phyloP scores from a whole-genome alignment of 2,329 filamentous ascomycete genomes.

The Penicillium sp. region DNA sequence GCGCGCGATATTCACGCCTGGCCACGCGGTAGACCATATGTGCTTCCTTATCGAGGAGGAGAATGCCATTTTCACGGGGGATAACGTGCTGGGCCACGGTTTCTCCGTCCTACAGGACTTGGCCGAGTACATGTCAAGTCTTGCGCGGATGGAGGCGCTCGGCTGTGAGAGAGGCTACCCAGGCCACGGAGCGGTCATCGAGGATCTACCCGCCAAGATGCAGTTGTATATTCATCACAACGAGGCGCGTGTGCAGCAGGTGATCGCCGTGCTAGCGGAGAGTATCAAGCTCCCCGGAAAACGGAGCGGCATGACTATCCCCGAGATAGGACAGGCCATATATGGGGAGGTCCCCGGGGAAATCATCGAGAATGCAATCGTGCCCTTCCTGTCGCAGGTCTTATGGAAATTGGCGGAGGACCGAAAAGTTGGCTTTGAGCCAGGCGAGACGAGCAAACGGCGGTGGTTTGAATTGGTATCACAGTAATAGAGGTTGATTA shows the following conservation, averaged over 20 bases:
- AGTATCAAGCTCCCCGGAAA: not conserved
- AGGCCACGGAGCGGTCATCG: slow-evolving; percentile 52
- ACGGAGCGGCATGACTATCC: slow-evolving; percentile 35
- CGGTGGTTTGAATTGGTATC: slow-evolving; percentile 1
- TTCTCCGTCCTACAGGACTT: slow-evolving; percentile 47
- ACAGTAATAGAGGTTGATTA: not conserved
- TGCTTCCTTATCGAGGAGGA: slow-evolving; percentile 72
- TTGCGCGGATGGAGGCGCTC: slow-evolving; percentile 40
- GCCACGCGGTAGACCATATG: slow-evolving; percentile 77
- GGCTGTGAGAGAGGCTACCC: slow-evolving; percentile 49
- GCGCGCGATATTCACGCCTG: slow-evolving; percentile 56
- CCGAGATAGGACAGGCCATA: slow-evolving; percentile 49
- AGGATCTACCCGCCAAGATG: slow-evolving; percentile 7
- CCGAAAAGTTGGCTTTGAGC: slow-evolving; percentile 48
- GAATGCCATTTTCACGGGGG: slow-evolving; percentile 77
- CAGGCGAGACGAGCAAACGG: not conserved
- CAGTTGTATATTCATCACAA: slow-evolving; percentile 34
- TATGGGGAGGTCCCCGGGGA: slow-evolving; percentile 46
- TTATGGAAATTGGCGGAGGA: slow-evolving; percentile 51
- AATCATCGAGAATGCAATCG: slow-evolving; percentile 43
- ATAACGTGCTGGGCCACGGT: slow-evolving; percentile 72
- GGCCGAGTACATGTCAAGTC: slow-evolving; percentile 40
- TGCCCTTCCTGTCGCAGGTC: slow-evolving; percentile 50
- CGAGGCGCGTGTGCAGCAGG: slow-evolving; percentile 40
- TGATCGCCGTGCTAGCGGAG: slow-evolving; percentile 25